Evolutionary conservation across 1,284 basidiomycete genomes (phyloP), one percentile per base, ranked within the genome.

Genomic region (Takashimella koratensis): DNA sequence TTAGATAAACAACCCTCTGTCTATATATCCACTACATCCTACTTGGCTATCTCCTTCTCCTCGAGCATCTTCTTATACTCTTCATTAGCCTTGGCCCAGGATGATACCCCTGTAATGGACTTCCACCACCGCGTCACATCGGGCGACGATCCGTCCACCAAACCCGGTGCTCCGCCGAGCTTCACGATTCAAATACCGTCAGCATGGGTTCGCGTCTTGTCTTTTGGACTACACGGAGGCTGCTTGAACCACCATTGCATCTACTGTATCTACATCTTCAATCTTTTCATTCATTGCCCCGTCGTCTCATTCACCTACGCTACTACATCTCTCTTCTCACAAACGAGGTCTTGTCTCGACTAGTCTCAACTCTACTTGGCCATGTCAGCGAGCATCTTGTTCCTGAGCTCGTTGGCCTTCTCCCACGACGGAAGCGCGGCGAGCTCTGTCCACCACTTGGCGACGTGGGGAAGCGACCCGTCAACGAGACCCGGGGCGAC

Each of bases 371-470:
- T n/a, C n/a, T n/a, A n/a, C n/a, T n/a, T n/a, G n/a, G n/a, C n/a
- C n/a, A n/a, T n/a, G n/a, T n/a, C n/a, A n/a, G n/a, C n/a, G n/a
- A n/a, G n/a, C n/a, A n/a, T n/a, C 30, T 36, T 36, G 30, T 36
- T 36, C 16, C 50, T 45, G 26, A 4, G 16, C 30, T 24, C 46
- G 30, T 36, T 36, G 51, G 53, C 30, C 47, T 57, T 47, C 47
- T 49, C 25, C 65, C 63, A 67, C 11, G 55, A 43, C 13, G 54
- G 57, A 5, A 63, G 53, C 4, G 43, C 5, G 13, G 52, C 43
- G 47, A 69, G 47, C 54, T 61, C 59, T 43, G 60, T 57, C 65
- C 67, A 69, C 65, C 67, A 69, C 24, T 54, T 50, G 13, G 58
- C 46, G 50, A 69, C 55, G 58, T 65, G 56, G n/a, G 67, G 67